Evolutionary conservation across 805 yeast genomes (phyloP).

Genomic region (Pachysolen tannophilus): DNA sequence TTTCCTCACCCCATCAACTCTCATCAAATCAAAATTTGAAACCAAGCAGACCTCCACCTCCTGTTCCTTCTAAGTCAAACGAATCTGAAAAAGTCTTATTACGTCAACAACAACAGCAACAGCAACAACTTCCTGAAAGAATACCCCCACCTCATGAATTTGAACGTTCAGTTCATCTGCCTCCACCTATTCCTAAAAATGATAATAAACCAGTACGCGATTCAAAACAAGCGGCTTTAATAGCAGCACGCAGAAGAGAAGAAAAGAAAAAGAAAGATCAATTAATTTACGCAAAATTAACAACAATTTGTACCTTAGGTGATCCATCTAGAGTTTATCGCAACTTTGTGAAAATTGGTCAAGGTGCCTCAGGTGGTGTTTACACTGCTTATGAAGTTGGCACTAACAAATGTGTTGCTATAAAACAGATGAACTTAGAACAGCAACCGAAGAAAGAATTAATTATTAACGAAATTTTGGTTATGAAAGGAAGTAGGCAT

Average conservation of each 20-base stretch:
- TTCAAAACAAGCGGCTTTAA: constrained; percentile 40
- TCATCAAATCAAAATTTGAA: constrained; percentile 2
- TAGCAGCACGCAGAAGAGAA: constrained; percentile 65
- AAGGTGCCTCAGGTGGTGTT: constrained; percentile 98
- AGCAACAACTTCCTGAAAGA: constrained; percentile 3
- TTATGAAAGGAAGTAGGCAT: constrained; percentile 89
- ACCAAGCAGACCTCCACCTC: constrained; percentile 28
- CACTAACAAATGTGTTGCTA: constrained; percentile 65
- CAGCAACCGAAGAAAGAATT: constrained; percentile 94
- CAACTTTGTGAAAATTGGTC: constrained; percentile 81
- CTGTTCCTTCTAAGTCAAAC: constrained; percentile 20
- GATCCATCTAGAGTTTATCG: constrained; percentile 71
- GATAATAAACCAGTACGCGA: constrained; percentile 16
- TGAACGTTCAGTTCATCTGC: constrained; percentile 1
- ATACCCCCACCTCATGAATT: not conserved
- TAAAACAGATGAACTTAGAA: constrained; percentile 92
- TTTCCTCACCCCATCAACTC: constrained; percentile 5
- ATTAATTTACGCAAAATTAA: constrained; percentile 62
- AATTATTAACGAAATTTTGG: constrained; percentile 89
- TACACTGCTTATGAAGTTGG: constrained; percentile 71
- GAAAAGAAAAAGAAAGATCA: constrained; percentile 66
- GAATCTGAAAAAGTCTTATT: no score
- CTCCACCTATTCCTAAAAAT: constrained; percentile 25
- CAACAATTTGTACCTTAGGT: constrained; percentile 72
- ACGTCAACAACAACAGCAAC: constrained; percentile 9